Evolutionary conservation across 2,329 filamentous ascomycete species (phyloP).

Genomic region (Aspergillus tanneri): DNA sequence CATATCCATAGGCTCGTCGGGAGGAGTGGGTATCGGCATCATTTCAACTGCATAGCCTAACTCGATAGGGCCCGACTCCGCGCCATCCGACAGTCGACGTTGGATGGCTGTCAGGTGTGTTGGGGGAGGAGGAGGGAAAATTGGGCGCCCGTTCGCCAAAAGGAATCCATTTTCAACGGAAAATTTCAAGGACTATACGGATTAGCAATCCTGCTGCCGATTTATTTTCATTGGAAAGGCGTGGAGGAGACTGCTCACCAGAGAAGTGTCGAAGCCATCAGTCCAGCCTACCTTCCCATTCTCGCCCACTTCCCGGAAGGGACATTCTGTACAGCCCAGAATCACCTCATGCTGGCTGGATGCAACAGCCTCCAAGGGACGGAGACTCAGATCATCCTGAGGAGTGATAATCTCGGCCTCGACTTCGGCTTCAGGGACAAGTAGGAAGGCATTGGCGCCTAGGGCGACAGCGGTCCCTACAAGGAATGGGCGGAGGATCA

Average conservation of each 20-base stretch:
- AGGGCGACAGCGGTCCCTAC: conserved; percentile 37
- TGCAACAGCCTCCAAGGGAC: conserved; percentile 27
- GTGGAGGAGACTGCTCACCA: conserved; percentile 27
- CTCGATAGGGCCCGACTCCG: conserved; percentile 37
- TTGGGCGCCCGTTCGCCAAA: conserved; percentile 39
- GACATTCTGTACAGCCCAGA: conserved; percentile 41
- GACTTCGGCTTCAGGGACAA: conserved; percentile 36
- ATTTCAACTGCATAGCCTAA: conserved; percentile 47
- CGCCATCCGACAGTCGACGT: conserved; percentile 36
- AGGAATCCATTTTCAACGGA: conserved; percentile 34
- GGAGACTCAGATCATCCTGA: conserved; percentile 23
- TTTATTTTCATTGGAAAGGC: not conserved
- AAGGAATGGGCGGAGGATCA: conserved; percentile 39
- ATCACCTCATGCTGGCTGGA: conserved; percentile 30
- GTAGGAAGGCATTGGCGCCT: conserved; percentile 38
- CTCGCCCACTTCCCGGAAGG: conserved; percentile 33
- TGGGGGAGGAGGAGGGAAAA: conserved; percentile 40
- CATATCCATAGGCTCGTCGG: conserved; percentile 36
- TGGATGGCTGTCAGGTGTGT: conserved; percentile 35
- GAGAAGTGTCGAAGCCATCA: conserved; percentile 35
- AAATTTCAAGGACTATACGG: conserved; percentile 38
- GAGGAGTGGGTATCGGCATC: conserved; percentile 30
- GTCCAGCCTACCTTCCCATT: conserved; percentile 34
- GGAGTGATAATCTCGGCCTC: conserved; percentile 23
- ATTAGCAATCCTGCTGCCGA: too few species aligned